Evolutionary conservation across 2,329 filamentous ascomycete genomes (phyloP).

Genomic region (Exophiala sp.): DNA sequence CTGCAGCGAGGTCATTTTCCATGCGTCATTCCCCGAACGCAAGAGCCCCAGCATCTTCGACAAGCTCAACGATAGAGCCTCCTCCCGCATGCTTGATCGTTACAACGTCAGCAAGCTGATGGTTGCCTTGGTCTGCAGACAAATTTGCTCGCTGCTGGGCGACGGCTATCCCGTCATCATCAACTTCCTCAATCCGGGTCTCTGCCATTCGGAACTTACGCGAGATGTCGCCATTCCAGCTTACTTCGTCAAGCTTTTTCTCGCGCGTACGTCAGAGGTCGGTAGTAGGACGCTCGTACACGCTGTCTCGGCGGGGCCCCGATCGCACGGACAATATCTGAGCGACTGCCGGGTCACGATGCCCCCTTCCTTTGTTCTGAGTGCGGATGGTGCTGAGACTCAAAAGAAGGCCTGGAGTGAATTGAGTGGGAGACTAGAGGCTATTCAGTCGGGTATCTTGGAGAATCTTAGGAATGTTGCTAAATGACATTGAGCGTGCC

Average conservation of each 20-base stretch:
- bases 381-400: slow-evolving; percentile 35
- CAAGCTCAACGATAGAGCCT: background rate
- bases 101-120: background rate
- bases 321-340: background rate
- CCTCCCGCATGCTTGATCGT: slow-evolving; percentile 13
- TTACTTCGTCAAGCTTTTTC: background rate
- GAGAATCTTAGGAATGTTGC: no score
- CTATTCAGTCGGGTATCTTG: slow-evolving; percentile 38
- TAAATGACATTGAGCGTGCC: no score
- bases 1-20: slow-evolving; percentile 22
- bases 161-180: background rate
- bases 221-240: background rate
- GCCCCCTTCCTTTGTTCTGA: slow-evolving; percentile 41
- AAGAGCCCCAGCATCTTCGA: slow-evolving; percentile 10
- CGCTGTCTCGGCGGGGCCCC: background rate
- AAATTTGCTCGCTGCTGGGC: background rate
- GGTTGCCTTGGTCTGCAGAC: background rate
- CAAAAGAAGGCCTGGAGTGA: slow-evolving; percentile 43
- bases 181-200: background rate
- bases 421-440: slow-evolving; percentile 39
- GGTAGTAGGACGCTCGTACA: background rate
- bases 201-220: background rate
- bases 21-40: slow-evolving; percentile 18
- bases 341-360: slow-evolving; percentile 25
- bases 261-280: background rate